phyloP scores from a whole-genome alignment of 208 protist species.

The Crithidia mellificae region DNA sequence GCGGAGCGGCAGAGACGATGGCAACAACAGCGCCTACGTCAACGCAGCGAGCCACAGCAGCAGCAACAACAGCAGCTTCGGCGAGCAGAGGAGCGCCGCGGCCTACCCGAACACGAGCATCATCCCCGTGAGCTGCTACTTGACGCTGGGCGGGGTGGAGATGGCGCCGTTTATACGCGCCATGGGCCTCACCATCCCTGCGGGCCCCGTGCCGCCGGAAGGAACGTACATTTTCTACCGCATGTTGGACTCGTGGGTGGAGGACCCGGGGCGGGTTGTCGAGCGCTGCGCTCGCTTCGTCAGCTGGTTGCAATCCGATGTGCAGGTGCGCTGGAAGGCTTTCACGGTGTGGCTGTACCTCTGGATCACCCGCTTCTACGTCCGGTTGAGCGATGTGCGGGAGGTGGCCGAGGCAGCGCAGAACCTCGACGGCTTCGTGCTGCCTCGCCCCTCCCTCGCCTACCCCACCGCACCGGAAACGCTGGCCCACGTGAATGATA shows the following conservation, averaged over 20 bases:
- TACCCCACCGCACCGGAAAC: neutral
- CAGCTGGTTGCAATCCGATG: constrained; percentile 24
- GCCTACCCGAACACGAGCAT: neutral
- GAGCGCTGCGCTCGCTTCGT: constrained; percentile 8
- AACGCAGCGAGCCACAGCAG: neutral
- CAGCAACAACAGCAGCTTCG: constrained; percentile 12
- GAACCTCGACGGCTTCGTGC: neutral
- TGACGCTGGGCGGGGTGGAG: constrained; percentile 2
- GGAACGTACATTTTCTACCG: constrained; percentile 2
- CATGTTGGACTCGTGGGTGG: neutral
- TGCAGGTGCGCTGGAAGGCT: constrained; percentile 17
- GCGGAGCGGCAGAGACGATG: neutral
- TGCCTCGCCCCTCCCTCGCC: neutral
- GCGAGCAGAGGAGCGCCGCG: neutral
- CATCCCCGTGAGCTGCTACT: neutral
- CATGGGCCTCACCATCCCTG: neutral
- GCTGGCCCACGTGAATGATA: constrained; percentile 4
- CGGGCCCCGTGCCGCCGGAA: neutral
- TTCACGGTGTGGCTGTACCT: constrained; percentile 32
- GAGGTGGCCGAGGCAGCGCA: neutral
- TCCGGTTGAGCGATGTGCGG: neutral
- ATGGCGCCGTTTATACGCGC: neutral
- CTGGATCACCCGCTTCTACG: constrained; percentile 28
- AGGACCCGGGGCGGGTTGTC: constrained; percentile 9
- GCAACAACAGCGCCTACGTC: neutral